Base-by-base conservation (phyloP, 2,329 filamentous ascomycete genomes). In the Penicillium sp. region DNA sequence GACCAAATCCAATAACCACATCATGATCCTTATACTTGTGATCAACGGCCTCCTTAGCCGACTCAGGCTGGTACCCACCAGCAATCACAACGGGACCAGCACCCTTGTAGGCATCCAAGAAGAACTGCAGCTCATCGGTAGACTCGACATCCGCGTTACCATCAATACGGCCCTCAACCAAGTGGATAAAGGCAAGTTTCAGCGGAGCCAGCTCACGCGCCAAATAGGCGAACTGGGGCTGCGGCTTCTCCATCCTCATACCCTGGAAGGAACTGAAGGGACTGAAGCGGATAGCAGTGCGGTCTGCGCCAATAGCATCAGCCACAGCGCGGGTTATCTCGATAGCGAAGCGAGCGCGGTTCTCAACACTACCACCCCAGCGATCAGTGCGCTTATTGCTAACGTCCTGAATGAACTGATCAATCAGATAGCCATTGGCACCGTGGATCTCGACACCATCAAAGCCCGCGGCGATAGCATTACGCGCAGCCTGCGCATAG, bases 211-310 rank as follows among this genome's bases (percentile, higher is more conserved):
- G 76, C 45, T 83, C 80, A 35, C 76, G 68, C 45, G 87, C 80
- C 8, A 90, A 71, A 68, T 91, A 80, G 0, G 77, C 78, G 70
- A 90, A 91, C 63, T 91, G 88, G 0, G 88, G 85, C 9, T 86
- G 70, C 0, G 88, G 88, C 49, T 91, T 81, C 0, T 74, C 66
- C 86, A 90, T 89, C 35, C 78, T 77, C 88, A 91, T 79, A 8
- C 65, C 76, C 67, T 79, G 74, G 69, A 78, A 79, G 1, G 65
- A 65, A 55, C 70, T 74, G 61, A 58, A 85, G n/a, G 68, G 78
- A n/a, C 79, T 81, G n/a, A 86, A 70, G 0, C 83, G 80, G 19
- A 84, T 79, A 2, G 73, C 81, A 1, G 82, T 68, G 6, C 76
- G 78, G 2, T 83, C 77, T 0, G 78, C 71, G 0, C 84, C 84